Base-by-base conservation (phyloP, 495 filamentous ascomycete genomes). In the Neurospora terricola region DNA sequence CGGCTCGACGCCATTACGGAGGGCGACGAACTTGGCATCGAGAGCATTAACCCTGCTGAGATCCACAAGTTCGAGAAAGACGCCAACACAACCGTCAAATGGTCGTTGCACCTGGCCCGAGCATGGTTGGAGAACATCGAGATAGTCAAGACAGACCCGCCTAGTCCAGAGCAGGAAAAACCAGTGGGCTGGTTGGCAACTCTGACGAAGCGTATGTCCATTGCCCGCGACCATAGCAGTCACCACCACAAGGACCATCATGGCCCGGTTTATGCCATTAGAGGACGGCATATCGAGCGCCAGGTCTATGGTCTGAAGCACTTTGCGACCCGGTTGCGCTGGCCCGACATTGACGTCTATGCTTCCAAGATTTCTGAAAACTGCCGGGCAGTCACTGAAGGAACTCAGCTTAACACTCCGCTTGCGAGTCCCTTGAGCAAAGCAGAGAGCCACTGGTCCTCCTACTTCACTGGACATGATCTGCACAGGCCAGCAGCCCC, bases 51-150 rank as follows among this genome's bases (percentile, higher is more conserved):
- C 69, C 79, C 83, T 8, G 84, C 88, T 16, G 91, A 94, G 73
- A 84, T 91, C 36, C 82, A 85, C 37, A 83, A 85, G 12, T 92
- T 93, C 70, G 88, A 91, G 38, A 87, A 86, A 73, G 83, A 91
- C 42, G 87, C 89, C 27, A 91, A 88, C 38, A 82, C 84, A 18
- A 92, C 92, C 73, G 88, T 94, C 16, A 89, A 91, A 75, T 97
- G 93, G 93, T 93, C 94, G 75, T 79, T 97, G 38, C 82, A 94
- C 21, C 85, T 93, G 39, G 92, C 91, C 39, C 87, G 91, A 18
- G 84, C 88, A 3, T 94, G 93, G 83, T 84, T 95, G 16, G 91
- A 94, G 74, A 93, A 92, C 78, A 89, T 97, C 30, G 82, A 82
- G 8, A 77, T 87, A 18, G 81, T 77, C 45, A 85, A 80, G 75